Evolutionary conservation across 2,329 filamentous ascomycete species (phyloP), one percentile per base, ranked within the genome.

Genomic region (Fusarium udum): DNA sequence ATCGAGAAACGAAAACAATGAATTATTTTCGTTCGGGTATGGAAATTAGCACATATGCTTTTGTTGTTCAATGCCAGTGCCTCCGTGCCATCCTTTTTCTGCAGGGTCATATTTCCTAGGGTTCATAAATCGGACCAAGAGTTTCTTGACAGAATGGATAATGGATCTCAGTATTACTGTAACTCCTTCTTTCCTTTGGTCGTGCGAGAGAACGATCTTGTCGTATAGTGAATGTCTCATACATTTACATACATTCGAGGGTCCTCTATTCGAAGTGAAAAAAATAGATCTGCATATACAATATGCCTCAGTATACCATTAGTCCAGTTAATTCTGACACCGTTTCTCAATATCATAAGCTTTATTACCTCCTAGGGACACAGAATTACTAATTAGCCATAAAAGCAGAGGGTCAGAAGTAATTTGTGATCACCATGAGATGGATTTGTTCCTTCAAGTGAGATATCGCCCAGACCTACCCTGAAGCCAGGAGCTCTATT

Each of bases 401-500:
- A n/a, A 26, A 53, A 22, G 15, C 20, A 53, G 11, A 53, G 18
- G 18, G 22, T 52, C 7, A 26, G 14, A 28, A 26, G 24, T 28
- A 22, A 39, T 53, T 37, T 22, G 14, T 26, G n/a, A 24, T 36
- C 18, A 26, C n/a, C 8, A 18, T 36, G n/a, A 34, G 26, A 32
- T 11, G 49, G 9, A 16, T 31, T 20, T 37, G 7, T 51, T 51
- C 31, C 31, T 51, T 11, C 24, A 13, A 58, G 32, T 31, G 15
- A n/a, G 22, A 48, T 20, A 32, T 52, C 10, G 12, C 22, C 18
- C 16, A 13, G 11, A 22, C 22, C 52, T 73, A 74, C 71, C 71
- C 71, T 73, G 18, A 40, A 68, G 71, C 48, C 13, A 53, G 32
- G 22, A 63, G 69, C 69, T 72, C 36, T 16, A 8, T 42, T 34